A percentile compares a stretch with the other conserved stretches of the same genome.
Evolutionary conservation across 2,329 filamentous ascomycete genomes (phyloP).

Genomic region (Fusarium sp.): DNA sequence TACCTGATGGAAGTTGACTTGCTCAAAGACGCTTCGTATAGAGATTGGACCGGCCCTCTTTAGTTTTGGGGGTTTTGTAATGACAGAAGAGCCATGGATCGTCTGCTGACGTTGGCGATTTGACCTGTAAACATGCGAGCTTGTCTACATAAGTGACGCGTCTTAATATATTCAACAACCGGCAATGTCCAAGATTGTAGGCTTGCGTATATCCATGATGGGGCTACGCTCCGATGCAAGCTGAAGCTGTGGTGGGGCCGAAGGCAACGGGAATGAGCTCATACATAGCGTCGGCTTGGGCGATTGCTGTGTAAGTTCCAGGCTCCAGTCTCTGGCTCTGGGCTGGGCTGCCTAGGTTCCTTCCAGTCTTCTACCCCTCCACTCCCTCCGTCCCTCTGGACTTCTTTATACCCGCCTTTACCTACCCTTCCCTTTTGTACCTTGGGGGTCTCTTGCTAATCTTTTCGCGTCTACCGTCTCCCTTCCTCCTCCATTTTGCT

Average conservation of each 20-base stretch:
- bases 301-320: slow-evolving; percentile 10
- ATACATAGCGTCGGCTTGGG: slow-evolving; percentile 39
- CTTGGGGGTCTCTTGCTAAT: neutral
- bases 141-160: neutral
- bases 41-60: neutral
- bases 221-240: slow-evolving; percentile 18
- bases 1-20: slow-evolving; percentile 1
- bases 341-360: neutral
- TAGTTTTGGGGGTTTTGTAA: neutral
- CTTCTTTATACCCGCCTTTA: slow-evolving; percentile 3
- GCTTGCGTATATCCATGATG: neutral
- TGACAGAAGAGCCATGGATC: neutral
- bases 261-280: slow-evolving; percentile 39
- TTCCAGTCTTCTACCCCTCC: slow-evolving; percentile 3
- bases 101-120: slow-evolving; percentile 1
- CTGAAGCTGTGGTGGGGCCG: slow-evolving; percentile 43
- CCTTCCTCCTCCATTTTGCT: neutral
- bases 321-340: slow-evolving; percentile 1
- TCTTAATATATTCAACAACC: neutral
- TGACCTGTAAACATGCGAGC: neutral
- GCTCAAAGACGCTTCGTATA: neutral
- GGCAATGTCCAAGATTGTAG: neutral
- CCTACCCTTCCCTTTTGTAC: slow-evolving; percentile 1
- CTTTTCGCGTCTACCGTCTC: neutral
- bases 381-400: slow-evolving; percentile 1